Base-by-base conservation (phyloP, 2,329 filamentous ascomycete genomes). In the Paracoccidioides lutzii region DNA sequence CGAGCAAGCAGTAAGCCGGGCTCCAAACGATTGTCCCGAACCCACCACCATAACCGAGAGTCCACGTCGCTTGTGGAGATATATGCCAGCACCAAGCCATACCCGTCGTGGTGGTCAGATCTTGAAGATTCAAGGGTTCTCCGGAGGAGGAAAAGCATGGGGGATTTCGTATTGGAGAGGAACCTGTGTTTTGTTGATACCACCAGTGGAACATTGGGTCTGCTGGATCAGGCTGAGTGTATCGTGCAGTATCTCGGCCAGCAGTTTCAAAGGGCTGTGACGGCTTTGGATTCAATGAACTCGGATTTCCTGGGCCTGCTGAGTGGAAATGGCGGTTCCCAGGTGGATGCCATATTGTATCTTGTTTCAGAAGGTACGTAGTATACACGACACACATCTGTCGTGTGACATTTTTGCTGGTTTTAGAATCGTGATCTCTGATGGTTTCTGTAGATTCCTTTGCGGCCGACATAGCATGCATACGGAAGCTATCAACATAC, bases 131-230 rank as follows among this genome's bases (percentile, higher is more conserved):
- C 79, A 56, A 76, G 76, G 32, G 73, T 77, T 52, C 71, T 80
- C 59, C 76, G 80, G 49, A 78, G 83, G 65, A 79, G 85, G 63
- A 87, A 84, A 66, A 91, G 87, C 64, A 74, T 82, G 53, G 83
- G 83, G 6, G 90, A 93, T 60, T 80, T 82, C 28, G 80, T 96
- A 42, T 74, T 97, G 48, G 91, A 97, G 66, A 81, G 91, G 35
- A 98, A 98, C 66, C 73, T 98, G 4, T 95, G 89, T 69, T 96
- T 98, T 66, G 83, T 96, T 57, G 91, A 97, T 71, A 91, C 87
- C 2, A 82, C 85, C 60, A 77, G 76, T 48, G 75, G 73, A 48
- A 80, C 78, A 41, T 78, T 82, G 53, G 77, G 80, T 59, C 60
- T 61, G 42, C 54, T 60, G 62, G 80, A 81, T 61, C 76, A 73